These are phyloP conservation scores for Fraxinus velutina DNA, from an alignment of 305 asterid species.

Conservation along the genomic window DNA sequence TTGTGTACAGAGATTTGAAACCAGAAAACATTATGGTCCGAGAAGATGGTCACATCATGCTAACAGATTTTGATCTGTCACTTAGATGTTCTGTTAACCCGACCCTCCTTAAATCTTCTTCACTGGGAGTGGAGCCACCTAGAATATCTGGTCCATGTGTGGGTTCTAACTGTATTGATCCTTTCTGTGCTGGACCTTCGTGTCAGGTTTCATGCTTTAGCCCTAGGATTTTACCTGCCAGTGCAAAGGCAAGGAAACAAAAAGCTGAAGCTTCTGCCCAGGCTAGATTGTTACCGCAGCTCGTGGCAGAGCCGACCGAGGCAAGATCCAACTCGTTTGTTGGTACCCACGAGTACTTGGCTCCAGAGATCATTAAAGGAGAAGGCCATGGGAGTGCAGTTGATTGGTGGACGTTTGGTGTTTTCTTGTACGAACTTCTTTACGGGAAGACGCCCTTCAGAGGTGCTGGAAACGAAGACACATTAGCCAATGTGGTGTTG, in stretches of 20 bases:
- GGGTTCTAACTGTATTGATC: slow-evolving; percentile 89
- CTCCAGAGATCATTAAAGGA: slow-evolving; percentile 91
- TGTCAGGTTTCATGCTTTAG: slow-evolving; percentile 85
- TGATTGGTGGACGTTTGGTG: slow-evolving; percentile 97
- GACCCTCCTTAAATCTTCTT: slow-evolving; percentile 55
- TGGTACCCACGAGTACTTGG: slow-evolving; percentile 90
- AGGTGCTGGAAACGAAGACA: slow-evolving; percentile 81
- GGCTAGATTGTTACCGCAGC: slow-evolving; percentile 63
- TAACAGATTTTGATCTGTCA: slow-evolving; percentile 88
- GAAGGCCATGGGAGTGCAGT: slow-evolving; percentile 96
- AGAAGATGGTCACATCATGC: slow-evolving; percentile 94
- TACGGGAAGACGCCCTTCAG: slow-evolving; percentile 88
- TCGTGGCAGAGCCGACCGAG: slow-evolving; percentile 87
- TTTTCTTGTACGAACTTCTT: slow-evolving; percentile 79
- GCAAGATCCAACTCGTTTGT: slow-evolving; percentile 95
- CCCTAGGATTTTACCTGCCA: slow-evolving; percentile 59
- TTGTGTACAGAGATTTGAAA: slow-evolving; percentile 83
- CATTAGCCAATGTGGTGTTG: slow-evolving; percentile 68
- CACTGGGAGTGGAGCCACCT: slow-evolving; percentile 52
- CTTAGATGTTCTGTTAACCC: slow-evolving; percentile 86
- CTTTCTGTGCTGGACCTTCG: slow-evolving; percentile 80
- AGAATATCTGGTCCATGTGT: slow-evolving; percentile 84
- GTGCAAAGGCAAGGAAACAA: slow-evolving; percentile 47
- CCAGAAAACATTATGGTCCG: slow-evolving; percentile 91
- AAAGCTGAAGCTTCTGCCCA: slow-evolving; percentile 51